phyloP scores from a whole-genome alignment of 2,329 filamentous ascomycete species.

The Xylaria sp. region DNA sequence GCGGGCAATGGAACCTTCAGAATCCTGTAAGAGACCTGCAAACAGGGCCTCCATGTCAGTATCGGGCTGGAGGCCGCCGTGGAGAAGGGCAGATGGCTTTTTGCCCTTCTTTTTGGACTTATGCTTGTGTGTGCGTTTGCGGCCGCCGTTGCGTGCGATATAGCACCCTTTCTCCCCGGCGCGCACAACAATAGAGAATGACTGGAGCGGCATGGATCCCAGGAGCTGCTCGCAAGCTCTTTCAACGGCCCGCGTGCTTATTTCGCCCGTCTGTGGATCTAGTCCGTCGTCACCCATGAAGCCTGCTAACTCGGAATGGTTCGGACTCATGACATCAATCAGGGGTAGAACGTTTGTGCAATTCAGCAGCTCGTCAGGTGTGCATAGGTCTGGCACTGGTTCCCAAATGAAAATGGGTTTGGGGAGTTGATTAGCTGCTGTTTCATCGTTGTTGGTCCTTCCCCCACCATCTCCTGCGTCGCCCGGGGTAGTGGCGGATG shows the following conservation, averaged over 20 bases:
- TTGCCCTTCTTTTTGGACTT: slow-evolving; percentile 28
- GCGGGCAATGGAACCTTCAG: slow-evolving; percentile 47
- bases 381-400: slow-evolving; percentile 84
- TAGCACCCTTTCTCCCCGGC: slow-evolving; percentile 69
- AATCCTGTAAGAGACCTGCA: slow-evolving; percentile 51
- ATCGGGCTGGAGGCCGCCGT: slow-evolving; percentile 52
- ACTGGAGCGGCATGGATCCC: slow-evolving; percentile 58
- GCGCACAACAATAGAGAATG: slow-evolving; percentile 63
- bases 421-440: slow-evolving; percentile 26
- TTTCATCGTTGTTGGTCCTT: slow-evolving; percentile 9
- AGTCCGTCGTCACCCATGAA: slow-evolving; percentile 66
- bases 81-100: slow-evolving; percentile 38
- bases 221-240: slow-evolving; percentile 58
- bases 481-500: slow-evolving; percentile 6
- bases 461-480: neutral
- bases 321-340: slow-evolving; percentile 66
- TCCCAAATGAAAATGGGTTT: slow-evolving; percentile 87
- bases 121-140: slow-evolving; percentile 37
- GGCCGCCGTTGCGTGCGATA: slow-evolving; percentile 53
- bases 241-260: slow-evolving; percentile 50
- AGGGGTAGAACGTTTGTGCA: slow-evolving; percentile 58
- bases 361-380: slow-evolving; percentile 60
- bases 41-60: slow-evolving; percentile 60
- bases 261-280: slow-evolving; percentile 49
- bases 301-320: slow-evolving; percentile 80